phyloP scores from a whole-genome alignment of 192 early-diverging fungal genomes.

The Endogone sp. region DNA sequence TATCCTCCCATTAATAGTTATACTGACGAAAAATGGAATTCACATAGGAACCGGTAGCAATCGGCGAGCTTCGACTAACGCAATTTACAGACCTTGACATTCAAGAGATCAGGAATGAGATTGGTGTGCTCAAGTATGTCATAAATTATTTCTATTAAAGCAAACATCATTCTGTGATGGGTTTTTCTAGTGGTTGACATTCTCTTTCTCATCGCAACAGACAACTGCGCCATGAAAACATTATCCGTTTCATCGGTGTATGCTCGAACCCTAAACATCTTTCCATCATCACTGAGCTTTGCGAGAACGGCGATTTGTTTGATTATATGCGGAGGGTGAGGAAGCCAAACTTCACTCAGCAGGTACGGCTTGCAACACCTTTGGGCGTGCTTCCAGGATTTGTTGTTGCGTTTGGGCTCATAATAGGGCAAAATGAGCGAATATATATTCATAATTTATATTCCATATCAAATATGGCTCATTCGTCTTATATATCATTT shows the following conservation, averaged over 20 bases:
- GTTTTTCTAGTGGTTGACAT: background rate
- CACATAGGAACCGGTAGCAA: conserved; percentile 65
- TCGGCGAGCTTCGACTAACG: conserved; percentile 63
- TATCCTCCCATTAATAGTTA: too few species aligned
- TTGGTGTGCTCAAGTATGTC: conserved; percentile 62
- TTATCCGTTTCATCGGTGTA: conserved; percentile 69
- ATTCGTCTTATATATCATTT: too few species aligned
- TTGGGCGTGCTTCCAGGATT: too few species aligned
- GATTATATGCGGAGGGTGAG: conserved; percentile 61
- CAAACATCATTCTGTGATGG: too few species aligned
- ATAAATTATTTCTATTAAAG: background rate
- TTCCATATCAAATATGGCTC: too few species aligned
- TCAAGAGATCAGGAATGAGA: conserved; percentile 67
- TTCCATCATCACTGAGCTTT: conserved; percentile 73
- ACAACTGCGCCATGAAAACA: conserved; percentile 73
- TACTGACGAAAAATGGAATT: too few species aligned
- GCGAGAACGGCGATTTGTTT: conserved; percentile 72
- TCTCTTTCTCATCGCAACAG: conserved; percentile 20
- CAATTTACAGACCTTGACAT: conserved; percentile 66
- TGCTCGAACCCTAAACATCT: conserved; percentile 60
- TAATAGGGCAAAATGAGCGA: too few species aligned
- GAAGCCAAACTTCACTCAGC: conserved; percentile 59
- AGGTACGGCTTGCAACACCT: conserved; percentile 26
- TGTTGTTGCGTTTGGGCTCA: too few species aligned
- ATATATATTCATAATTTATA: too few species aligned